phyloP scores from a whole-genome alignment of 768 basidiomycete genomes.

The Cystofilobasidium bisporidii region DNA sequence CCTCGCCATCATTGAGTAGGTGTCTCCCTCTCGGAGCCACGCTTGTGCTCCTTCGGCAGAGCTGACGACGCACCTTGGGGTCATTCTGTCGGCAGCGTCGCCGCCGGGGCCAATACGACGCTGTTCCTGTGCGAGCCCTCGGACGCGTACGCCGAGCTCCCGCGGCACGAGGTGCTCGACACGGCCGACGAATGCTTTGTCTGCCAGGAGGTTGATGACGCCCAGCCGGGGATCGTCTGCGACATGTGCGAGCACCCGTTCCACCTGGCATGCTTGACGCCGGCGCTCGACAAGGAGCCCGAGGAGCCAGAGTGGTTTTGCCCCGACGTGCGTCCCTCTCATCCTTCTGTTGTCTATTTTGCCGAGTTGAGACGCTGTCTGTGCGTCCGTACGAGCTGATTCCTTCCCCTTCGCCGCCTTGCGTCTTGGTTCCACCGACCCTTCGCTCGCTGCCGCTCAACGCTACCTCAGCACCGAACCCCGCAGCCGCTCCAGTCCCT shows the following conservation, averaged over 20 bases:
- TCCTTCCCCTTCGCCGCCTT: neutral
- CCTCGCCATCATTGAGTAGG: slow-evolving; percentile 68
- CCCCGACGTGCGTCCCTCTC: neutral
- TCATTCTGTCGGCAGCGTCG: too few species aligned
- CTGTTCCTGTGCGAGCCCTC: slow-evolving; percentile 15
- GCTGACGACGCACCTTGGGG: too few species aligned
- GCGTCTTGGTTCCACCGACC: neutral
- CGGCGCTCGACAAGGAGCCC: neutral
- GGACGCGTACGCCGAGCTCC: slow-evolving; percentile 23
- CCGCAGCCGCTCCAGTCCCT: neutral
- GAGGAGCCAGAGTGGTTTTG: slow-evolving; percentile 3
- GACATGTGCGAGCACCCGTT: neutral
- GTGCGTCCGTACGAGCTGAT: neutral
- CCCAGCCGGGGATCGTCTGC: neutral
- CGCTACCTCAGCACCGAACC: neutral
- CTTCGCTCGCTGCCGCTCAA: neutral
- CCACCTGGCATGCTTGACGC: neutral
- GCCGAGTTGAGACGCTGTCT: too few species aligned
- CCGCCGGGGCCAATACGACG: slow-evolving; percentile 7
- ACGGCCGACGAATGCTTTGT: slow-evolving; percentile 3
- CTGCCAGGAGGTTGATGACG: neutral
- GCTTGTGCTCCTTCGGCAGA: too few species aligned
- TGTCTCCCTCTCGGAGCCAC: too few species aligned
- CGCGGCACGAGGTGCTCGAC: slow-evolving; percentile 13
- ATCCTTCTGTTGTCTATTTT: too few species aligned